These are phyloP conservation scores for Rosa rugosa DNA, from an alignment of 306 rosid genomes.

Conservation along the genomic window DNA sequence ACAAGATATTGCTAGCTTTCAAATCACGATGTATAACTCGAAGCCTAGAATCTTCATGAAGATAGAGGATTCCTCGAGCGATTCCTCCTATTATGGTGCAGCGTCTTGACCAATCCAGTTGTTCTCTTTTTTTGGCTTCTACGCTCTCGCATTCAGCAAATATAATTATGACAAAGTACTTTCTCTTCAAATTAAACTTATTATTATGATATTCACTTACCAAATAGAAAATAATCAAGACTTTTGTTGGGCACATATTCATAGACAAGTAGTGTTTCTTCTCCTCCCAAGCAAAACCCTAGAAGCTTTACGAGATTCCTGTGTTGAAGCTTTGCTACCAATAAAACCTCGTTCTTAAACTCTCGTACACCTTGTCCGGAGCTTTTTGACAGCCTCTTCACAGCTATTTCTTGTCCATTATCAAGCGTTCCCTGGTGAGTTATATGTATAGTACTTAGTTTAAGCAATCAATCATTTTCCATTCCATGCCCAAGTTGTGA, in stretches of 20 bases:
- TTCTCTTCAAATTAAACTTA: not conserved
- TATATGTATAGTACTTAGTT: too few relatives aligned
- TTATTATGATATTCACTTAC: conserved; percentile 5
- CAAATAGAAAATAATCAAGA: conserved; percentile 55
- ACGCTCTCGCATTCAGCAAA: conserved; percentile 20
- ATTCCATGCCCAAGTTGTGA: too few relatives aligned
- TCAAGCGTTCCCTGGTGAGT: not conserved
- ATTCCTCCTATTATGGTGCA: conserved; percentile 37
- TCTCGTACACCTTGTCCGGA: conserved; percentile 69
- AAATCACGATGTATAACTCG: conserved; percentile 57
- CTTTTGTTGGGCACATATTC: conserved; percentile 65
- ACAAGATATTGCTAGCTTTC: conserved; percentile 53
- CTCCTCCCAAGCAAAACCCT: conserved; percentile 55
- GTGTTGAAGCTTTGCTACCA: conserved; percentile 62
- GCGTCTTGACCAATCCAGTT: conserved; percentile 41
- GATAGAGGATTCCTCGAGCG: conserved; percentile 33
- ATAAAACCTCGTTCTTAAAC: conserved; percentile 56
- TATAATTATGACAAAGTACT: not conserved
- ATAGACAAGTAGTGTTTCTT: conserved; percentile 56
- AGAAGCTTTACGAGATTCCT: conserved; percentile 60
- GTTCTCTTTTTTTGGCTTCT: conserved; percentile 24
- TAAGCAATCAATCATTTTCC: too few relatives aligned
- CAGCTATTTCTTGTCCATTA: conserved; percentile 54
- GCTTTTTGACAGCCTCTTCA: conserved; percentile 55
- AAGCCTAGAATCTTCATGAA: conserved; percentile 46